Evolutionary conservation across 305 asterid genomes (phyloP).

Genomic region (Fraxinus baroniana): DNA sequence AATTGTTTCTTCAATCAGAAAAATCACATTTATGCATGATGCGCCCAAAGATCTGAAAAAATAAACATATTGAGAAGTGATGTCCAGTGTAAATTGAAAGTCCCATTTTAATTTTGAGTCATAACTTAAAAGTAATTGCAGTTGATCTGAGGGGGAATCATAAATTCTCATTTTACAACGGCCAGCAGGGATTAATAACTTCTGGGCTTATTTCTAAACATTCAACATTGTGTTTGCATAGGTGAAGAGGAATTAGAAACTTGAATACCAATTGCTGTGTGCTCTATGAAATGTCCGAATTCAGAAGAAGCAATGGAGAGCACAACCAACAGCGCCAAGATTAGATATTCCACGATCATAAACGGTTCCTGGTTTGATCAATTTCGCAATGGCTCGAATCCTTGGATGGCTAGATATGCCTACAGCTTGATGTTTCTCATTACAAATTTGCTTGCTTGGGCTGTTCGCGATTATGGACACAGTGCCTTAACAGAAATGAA

Average conservation of each 20-base stretch:
- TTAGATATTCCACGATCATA: conserved; percentile 34
- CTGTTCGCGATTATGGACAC: conserved; percentile 52
- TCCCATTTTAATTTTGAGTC: conserved; percentile 3
- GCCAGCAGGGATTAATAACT: neutral
- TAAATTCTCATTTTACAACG: neutral
- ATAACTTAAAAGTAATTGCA: neutral
- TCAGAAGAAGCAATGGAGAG: conserved; percentile 35
- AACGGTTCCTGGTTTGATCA: conserved; percentile 53
- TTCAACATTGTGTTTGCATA: conserved; percentile 20
- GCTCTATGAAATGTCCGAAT: conserved; percentile 26
- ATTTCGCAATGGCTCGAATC: conserved; percentile 50
- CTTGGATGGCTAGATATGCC: conserved; percentile 63
- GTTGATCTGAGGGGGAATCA: neutral
- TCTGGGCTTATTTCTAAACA: neutral
- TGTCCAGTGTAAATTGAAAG: neutral
- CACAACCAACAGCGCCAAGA: conserved; percentile 16
- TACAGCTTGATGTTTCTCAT: conserved; percentile 45
- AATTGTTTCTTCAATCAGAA: neutral
- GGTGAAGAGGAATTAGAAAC: conserved; percentile 26
- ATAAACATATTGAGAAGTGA: neutral
- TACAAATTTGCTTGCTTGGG: conserved; percentile 53
- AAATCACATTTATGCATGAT: neutral
- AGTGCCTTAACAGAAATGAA: conserved; percentile 36
- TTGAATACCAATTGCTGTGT: conserved; percentile 8
- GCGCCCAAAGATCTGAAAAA: neutral